These are phyloP conservation scores for Coprinopsis strossmayeri DNA, from an alignment of 768 basidiomycete species.

Conservation along the genomic window DNA sequence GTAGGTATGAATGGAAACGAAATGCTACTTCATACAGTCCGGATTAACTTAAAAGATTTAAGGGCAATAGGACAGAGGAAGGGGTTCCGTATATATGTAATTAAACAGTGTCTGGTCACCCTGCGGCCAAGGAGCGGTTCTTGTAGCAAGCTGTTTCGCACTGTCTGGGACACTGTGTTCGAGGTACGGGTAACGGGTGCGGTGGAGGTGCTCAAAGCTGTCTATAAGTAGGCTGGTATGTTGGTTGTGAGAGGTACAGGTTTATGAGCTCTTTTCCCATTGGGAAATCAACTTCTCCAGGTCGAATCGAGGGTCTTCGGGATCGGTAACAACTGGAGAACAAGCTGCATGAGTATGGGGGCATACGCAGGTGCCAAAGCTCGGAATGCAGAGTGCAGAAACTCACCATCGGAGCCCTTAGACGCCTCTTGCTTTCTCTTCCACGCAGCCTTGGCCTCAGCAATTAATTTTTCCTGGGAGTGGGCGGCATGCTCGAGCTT, in stretches of 20 bases:
- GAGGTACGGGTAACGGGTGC: not conserved
- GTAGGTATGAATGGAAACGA: not conserved
- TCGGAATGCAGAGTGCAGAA: conserved; percentile 7
- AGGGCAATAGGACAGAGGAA: no score
- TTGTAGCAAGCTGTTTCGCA: not conserved
- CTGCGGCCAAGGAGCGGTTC: no score
- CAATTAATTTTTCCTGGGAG: conserved; percentile 69
- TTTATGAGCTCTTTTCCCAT: conserved; percentile 67
- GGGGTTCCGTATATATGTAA: no score
- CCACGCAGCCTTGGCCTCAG: conserved; percentile 87
- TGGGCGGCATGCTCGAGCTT: conserved; percentile 71
- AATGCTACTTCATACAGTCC: conserved; percentile 3
- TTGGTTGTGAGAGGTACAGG: conserved; percentile 6
- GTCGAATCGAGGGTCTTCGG: conserved; percentile 94
- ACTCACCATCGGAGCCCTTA: conserved; percentile 54
- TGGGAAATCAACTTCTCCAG: conserved; percentile 82
- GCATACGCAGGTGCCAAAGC: not conserved
- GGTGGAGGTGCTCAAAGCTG: not conserved
- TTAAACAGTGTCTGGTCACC: no score
- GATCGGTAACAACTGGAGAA: conserved; percentile 77
- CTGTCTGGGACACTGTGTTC: not conserved
- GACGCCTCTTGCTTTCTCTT: conserved; percentile 62
- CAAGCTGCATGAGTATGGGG: conserved; percentile 6
- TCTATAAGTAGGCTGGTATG: not conserved
- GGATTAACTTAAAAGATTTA: not conserved